A percentile compares a stretch with the other conserved stretches of the same genome.
Conservation (phyloP, 495 filamentous ascomycete species). For the Talaromyces liani region DNA sequence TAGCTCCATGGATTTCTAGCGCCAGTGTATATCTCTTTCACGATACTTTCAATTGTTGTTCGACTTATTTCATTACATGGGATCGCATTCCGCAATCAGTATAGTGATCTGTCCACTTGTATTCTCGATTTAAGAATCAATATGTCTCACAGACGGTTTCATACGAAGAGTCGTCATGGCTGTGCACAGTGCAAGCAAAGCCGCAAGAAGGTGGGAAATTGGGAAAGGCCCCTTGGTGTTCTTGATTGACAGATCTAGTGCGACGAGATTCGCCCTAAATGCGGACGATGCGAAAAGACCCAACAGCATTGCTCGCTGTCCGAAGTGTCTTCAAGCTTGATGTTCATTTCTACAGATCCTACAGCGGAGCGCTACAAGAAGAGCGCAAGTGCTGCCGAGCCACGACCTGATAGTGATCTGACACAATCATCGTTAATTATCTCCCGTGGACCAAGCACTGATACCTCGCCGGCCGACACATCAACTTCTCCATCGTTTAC, state of each 20-base stretch:
- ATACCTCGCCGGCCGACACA: neutral
- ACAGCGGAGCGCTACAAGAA: neutral
- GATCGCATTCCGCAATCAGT: neutral
- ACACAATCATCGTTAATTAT: neutral
- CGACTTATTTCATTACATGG: neutral
- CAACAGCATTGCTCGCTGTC: neutral
- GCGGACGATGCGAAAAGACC: slow-evolving; percentile 5
- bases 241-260: neutral
- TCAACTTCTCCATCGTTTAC: neutral
- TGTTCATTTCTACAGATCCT: slow-evolving; percentile 3
- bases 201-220: slow-evolving; percentile 12
- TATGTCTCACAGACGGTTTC: slow-evolving; percentile 28
- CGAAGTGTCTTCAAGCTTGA: neutral
- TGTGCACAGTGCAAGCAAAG: slow-evolving; percentile 26
- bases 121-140: slow-evolving; percentile 9
- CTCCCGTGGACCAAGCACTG: neutral
- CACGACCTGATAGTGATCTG: neutral
- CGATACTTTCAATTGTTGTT: neutral
- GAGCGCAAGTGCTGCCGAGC: neutral
- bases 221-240: neutral
- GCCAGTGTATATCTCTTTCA: neutral
- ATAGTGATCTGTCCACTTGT: neutral
- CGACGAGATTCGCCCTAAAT: neutral
- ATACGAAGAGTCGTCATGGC: slow-evolving; percentile 28
- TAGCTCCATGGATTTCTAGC: neutral